Evolutionary conservation across 495 filamentous ascomycete species (phyloP).

Genomic region (Podospora fimiseda): DNA sequence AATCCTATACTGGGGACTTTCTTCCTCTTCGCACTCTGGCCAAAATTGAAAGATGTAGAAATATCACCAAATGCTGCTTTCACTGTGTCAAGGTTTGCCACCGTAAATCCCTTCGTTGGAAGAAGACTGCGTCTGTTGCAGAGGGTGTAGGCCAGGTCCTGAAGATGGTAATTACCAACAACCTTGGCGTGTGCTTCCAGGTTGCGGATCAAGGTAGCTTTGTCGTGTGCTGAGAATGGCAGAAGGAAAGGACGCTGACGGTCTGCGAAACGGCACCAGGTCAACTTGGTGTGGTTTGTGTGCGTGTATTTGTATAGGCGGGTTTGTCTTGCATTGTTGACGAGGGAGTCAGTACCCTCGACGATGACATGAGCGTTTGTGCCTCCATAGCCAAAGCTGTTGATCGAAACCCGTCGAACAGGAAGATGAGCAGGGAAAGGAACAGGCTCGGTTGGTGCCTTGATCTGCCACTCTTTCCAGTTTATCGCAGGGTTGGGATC

Average conservation of each 20-base stretch:
- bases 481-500: slow-evolving; percentile 21
- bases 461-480: slow-evolving; percentile 19
- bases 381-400: slow-evolving; percentile 51
- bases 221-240: slow-evolving; percentile 28
- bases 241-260: slow-evolving; percentile 18
- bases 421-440: too few relatives aligned
- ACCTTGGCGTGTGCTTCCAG: slow-evolving; percentile 19
- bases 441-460: neutral
- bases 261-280: too few relatives aligned
- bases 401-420: slow-evolving; percentile 21
- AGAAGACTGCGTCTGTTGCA: slow-evolving; percentile 18
- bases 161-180: slow-evolving; percentile 16
- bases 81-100: slow-evolving; percentile 20
- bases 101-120: slow-evolving; percentile 15
- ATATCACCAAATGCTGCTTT: too few relatives aligned
- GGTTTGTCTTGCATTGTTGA: too few relatives aligned
- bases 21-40: too few relatives aligned
- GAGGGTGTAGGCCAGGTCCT: slow-evolving; percentile 34
- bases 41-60: too few relatives aligned
- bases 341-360: slow-evolving; percentile 23
- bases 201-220: slow-evolving; percentile 23
- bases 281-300: too few relatives aligned
- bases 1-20: slow-evolving; percentile 16
- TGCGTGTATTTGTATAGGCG: too few relatives aligned
- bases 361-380: slow-evolving; percentile 49